Base-by-base conservation (phyloP, 129 eudicot species). In the Arctium lappa region DNA sequence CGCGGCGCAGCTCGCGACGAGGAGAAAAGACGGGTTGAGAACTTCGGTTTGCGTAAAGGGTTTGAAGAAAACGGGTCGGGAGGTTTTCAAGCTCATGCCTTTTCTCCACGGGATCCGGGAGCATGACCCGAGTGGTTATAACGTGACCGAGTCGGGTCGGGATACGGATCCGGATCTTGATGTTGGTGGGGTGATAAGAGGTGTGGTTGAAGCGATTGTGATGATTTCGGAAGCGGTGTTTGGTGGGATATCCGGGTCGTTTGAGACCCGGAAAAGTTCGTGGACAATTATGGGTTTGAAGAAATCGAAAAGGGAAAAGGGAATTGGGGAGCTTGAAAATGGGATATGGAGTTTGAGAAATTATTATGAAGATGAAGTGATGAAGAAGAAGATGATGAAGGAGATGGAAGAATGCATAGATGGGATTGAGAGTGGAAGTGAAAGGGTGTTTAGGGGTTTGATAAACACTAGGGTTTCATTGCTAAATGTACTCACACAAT, bases 381-480 rank as follows among this genome's bases (percentile, higher is more conserved):
- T 85, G 77, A 81, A 89, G 81, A 91, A 89, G 82, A 91, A 89
- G 85, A 89, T 70, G 82, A 89, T 93, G 94, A 80, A 75, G 8
- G 86, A 88, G 37, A 69, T 89, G 90, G 98, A 93, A 53, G 92
- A 88, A 71, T 88, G 96, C 76, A 84, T 93, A 30, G 85, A 82
- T 42, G 92, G 88, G 66, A 93, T 93, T 84, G 98, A 89, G 76
- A 81, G 83, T 73, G 91, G 90, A 4, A 88, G 96, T 78, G 98
- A 88, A 74, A 91, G 71, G 77, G 92, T 87, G 80, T 91, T 93
- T 82, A 87, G 98, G 92, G 91, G 98, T 82, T 84, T 93, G 85
- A 91, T 93, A 50, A 93, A 87, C 79, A 85, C 98, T 15, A 85
- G 96, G 79, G 98, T 93, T 83, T 89, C 98, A 48, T 82, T 93